These are phyloP conservation scores for Talaromyces atroroseus DNA, from an alignment of 2,329 filamentous ascomycete genomes.

Conservation along the genomic window DNA sequence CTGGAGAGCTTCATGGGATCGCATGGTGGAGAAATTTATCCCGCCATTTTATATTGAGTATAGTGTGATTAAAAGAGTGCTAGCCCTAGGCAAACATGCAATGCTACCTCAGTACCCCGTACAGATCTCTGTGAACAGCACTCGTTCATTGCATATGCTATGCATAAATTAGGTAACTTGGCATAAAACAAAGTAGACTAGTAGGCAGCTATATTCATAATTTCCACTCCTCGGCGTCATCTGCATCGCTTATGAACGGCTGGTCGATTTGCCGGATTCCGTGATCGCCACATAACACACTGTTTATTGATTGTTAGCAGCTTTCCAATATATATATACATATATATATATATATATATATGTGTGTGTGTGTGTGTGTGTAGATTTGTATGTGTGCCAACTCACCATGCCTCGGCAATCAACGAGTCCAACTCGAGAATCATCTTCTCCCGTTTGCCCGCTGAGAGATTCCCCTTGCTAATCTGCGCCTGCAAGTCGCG, in stretches of 20 bases:
- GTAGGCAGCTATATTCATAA: conserved; percentile 47
- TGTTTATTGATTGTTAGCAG: conserved; percentile 30
- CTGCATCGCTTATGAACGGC: conserved; percentile 72
- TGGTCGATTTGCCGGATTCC: conserved; percentile 93
- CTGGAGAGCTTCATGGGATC: conserved; percentile 15
- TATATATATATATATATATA: background rate
- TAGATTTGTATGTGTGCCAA: no score
- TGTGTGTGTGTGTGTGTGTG: no score
- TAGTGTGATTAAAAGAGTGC: conserved; percentile 9
- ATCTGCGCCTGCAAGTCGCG: conserved; percentile 80
- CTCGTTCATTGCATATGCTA: no score
- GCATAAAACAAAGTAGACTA: no score
- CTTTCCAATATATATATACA: background rate
- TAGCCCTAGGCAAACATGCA: no score
- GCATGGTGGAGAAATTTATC: conserved; percentile 20
- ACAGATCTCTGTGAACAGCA: no score
- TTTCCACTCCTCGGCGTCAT: conserved; percentile 77
- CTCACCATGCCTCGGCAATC: conserved; percentile 82
- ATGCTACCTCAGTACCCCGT: no score
- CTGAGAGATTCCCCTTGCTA: conserved; percentile 65
- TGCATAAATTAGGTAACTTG: background rate
- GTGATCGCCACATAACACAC: conserved; percentile 89
- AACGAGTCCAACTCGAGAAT: conserved; percentile 86
- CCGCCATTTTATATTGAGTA: conserved; percentile 20
- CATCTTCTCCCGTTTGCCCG: conserved; percentile 70